Conservation (phyloP, 805 yeast species). For the Nadsonia fulvescens region DNA sequence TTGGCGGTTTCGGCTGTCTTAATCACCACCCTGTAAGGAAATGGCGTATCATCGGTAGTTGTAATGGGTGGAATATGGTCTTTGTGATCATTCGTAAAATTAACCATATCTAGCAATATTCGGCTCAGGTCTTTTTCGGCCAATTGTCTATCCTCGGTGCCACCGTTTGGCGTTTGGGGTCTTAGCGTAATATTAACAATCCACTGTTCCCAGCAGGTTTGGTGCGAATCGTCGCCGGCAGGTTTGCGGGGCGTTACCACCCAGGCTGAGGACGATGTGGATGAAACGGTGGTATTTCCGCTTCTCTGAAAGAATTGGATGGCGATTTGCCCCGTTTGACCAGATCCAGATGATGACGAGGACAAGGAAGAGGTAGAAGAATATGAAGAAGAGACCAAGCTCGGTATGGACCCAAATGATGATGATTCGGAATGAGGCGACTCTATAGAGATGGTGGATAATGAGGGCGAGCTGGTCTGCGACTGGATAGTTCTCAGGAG, state of each 20-base stretch:
- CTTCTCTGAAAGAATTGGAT: constrained; percentile 16
- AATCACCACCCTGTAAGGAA: constrained; percentile 30
- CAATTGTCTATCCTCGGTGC: constrained; percentile 16
- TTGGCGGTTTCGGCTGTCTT: constrained; percentile 9
- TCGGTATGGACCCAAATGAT: constrained; percentile 3
- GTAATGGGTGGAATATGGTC: constrained; percentile 60
- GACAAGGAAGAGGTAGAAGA: no score
- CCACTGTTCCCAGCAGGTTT: constrained; percentile 60
- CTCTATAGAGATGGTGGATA: no score
- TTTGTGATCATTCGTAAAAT: constrained; percentile 35
- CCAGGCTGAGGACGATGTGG: no score
- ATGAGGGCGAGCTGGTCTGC: no score
- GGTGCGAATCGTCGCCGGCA: constrained; percentile 19
- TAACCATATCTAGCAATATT: constrained; percentile 28
- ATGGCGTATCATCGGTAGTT: constrained; percentile 48
- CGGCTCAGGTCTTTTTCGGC: constrained; percentile 22
- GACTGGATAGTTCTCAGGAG: no score
- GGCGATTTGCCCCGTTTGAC: constrained; percentile 9
- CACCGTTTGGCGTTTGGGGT: constrained; percentile 9
- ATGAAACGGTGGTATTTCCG: constrained; percentile 20
- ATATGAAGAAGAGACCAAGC: constrained; percentile 8
- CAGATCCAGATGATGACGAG: no score
- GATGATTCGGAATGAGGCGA: no score
- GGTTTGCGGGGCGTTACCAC: no score
- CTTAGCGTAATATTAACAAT: constrained; percentile 25